phyloP scores from a whole-genome alignment of 306 rosid species.

The Lotus japonicus region DNA sequence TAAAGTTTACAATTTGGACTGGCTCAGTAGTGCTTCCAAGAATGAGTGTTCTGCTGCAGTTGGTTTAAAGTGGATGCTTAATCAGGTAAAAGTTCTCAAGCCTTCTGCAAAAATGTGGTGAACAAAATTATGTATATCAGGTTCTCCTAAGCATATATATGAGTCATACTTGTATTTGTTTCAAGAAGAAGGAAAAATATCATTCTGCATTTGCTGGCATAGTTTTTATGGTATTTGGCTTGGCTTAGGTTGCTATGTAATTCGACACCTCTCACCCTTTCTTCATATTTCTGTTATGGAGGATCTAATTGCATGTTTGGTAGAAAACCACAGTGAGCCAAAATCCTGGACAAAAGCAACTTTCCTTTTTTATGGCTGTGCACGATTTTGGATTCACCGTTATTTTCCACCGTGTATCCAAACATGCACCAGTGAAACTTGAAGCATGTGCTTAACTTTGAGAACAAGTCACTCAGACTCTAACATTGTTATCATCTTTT shows the following conservation, averaged over 20 bases:
- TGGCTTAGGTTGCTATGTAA: constrained; percentile 9
- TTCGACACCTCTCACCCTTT: too few relatives aligned
- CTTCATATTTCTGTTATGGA: not conserved
- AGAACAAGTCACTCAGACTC: not conserved
- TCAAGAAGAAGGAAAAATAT: not conserved
- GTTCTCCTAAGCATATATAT: not conserved
- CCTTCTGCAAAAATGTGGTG: not conserved
- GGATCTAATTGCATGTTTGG: too few relatives aligned
- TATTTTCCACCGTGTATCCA: too few relatives aligned
- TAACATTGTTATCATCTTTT: not conserved
- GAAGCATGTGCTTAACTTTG: not conserved
- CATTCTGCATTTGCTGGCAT: not conserved
- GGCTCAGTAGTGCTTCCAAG: constrained; percentile 94
- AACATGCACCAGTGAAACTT: not conserved
- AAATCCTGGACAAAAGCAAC: too few relatives aligned
- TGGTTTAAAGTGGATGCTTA: constrained; percentile 99
- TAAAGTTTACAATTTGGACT: constrained; percentile 79
- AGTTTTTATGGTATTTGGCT: not conserved
- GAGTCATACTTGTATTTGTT: not conserved
- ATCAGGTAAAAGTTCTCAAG: constrained; percentile 54
- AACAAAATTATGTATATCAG: not conserved
- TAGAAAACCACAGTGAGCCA: too few relatives aligned
- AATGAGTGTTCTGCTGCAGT: constrained; percentile 88
- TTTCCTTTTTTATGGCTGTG: too few relatives aligned
- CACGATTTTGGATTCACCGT: too few relatives aligned